Conservation (phyloP, 2,329 filamentous ascomycete species). For the Xylaria digitata region DNA sequence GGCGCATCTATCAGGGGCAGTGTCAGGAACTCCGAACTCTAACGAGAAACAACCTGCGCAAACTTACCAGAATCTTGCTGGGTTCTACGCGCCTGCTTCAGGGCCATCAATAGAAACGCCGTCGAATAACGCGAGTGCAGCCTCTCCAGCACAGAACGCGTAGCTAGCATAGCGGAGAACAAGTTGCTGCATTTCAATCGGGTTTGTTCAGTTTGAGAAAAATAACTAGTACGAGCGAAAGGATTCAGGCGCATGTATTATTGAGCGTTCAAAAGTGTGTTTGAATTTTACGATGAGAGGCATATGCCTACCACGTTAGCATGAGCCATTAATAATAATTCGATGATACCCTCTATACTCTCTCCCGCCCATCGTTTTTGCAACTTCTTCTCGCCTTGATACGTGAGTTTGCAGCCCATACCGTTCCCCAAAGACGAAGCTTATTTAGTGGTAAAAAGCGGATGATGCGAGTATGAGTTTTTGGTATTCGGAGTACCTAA, state of each 20-base stretch:
- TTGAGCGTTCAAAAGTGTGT: constrained; percentile 4
- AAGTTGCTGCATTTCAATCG: not conserved
- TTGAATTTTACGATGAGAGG: constrained; percentile 12
- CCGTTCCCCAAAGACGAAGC: not conserved
- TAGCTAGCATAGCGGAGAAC: not conserved
- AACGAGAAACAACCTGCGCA: constrained; percentile 41
- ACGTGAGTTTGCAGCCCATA: constrained; percentile 8
- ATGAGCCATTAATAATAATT: constrained; percentile 32
- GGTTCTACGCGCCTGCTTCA: constrained; percentile 44
- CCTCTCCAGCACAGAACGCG: not conserved
- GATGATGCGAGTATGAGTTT: not conserved
- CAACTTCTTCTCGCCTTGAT: constrained; percentile 40
- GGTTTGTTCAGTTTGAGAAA: not conserved
- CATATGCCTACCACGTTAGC: constrained; percentile 22
- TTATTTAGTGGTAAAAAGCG: not conserved
- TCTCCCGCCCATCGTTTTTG: constrained; percentile 31
- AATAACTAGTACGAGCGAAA: not conserved
- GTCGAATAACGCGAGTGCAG: not conserved
- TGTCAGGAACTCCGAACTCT: constrained; percentile 12
- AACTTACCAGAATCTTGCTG: constrained; percentile 52
- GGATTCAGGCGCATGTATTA: not conserved
- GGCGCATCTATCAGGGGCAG: constrained; percentile 19
- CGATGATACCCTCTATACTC: constrained; percentile 28
- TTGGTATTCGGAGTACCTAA: not conserved
- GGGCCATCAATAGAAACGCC: constrained; percentile 5